Conservation (phyloP, 2,329 filamentous ascomycete species). For the Neospermospora avenae region DNA sequence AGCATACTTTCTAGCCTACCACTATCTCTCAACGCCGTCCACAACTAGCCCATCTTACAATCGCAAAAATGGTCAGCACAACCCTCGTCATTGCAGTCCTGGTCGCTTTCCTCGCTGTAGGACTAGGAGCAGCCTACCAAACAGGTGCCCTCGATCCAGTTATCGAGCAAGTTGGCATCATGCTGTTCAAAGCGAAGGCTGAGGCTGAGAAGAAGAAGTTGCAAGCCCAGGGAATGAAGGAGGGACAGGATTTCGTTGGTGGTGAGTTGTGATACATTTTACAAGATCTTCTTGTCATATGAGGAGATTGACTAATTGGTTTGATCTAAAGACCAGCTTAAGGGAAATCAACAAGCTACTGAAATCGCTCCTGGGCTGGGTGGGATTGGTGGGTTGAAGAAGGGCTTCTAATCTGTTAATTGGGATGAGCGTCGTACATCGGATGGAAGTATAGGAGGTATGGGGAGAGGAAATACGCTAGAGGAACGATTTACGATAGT, state of each 20-base stretch:
- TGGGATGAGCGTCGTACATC: not conserved
- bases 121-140: conserved; percentile 38
- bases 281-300: not conserved
- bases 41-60: not conserved
- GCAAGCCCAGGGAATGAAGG: conserved; percentile 39
- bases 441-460: not conserved
- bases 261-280: not conserved
- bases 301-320: not conserved
- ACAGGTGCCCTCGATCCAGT: conserved; percentile 39
- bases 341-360: conserved; percentile 38
- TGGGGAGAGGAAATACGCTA: conserved; percentile 5
- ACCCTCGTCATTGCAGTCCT: conserved; percentile 34
- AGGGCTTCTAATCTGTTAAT: not conserved
- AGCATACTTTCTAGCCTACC: not conserved
- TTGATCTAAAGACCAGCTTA: conserved; percentile 34
- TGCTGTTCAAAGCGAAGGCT: conserved; percentile 41
- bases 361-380: conserved; percentile 31
- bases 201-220: conserved; percentile 41
- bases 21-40: not conserved
- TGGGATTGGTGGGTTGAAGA: conserved; percentile 26
- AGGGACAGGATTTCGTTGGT: conserved; percentile 39
- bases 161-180: conserved; percentile 38
- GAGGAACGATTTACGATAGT: not conserved
- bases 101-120: conserved; percentile 33
- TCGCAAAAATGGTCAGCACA: conserved; percentile 20